Evolutionary conservation across 768 basidiomycete species (phyloP).

Genomic region (Boletales sp.): DNA sequence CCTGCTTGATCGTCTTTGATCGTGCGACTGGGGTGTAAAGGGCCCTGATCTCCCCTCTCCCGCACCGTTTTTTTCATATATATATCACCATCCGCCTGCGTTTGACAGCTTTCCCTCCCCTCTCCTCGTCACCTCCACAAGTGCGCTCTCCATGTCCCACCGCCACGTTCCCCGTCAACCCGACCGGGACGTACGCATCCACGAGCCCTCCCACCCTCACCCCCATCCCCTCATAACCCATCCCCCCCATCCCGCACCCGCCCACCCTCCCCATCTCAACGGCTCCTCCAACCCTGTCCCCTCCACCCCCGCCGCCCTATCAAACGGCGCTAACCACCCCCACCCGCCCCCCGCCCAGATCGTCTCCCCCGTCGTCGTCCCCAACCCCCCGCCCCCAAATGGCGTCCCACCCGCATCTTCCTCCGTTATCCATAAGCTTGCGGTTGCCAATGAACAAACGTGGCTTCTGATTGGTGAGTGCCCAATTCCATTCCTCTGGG

Average conservation of each 20-base stretch:
- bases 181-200: slow-evolving; percentile 61
- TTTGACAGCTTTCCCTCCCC: slow-evolving; percentile 48
- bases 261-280: slow-evolving; percentile 49
- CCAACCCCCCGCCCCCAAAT: slow-evolving; percentile 26
- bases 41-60: slow-evolving; percentile 42
- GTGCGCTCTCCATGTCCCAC: slow-evolving; percentile 49
- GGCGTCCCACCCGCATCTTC: slow-evolving; percentile 24
- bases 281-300: slow-evolving; percentile 43
- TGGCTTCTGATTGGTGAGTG: slow-evolving; percentile 85
- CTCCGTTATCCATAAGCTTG: slow-evolving; percentile 69
- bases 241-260: slow-evolving; percentile 32
- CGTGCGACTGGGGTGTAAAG: slow-evolving; percentile 49
- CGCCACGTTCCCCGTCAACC: slow-evolving; percentile 58
- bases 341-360: slow-evolving; percentile 34
- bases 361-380: slow-evolving; percentile 48
- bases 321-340: slow-evolving; percentile 42
- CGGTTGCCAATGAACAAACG: slow-evolving; percentile 87
- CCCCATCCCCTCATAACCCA: slow-evolving; percentile 42
- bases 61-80: slow-evolving; percentile 46
- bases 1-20: slow-evolving; percentile 59
- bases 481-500: slow-evolving; percentile 2
- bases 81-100: slow-evolving; percentile 48
- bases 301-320: slow-evolving; percentile 39
- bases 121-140: slow-evolving; percentile 38
- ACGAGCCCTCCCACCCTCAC: slow-evolving; percentile 48